A percentile compares a stretch with the other conserved stretches of the same genome.
Evolutionary conservation across 345 rosid species (phyloP).

Genomic region (Pelargonium nanum): DNA sequence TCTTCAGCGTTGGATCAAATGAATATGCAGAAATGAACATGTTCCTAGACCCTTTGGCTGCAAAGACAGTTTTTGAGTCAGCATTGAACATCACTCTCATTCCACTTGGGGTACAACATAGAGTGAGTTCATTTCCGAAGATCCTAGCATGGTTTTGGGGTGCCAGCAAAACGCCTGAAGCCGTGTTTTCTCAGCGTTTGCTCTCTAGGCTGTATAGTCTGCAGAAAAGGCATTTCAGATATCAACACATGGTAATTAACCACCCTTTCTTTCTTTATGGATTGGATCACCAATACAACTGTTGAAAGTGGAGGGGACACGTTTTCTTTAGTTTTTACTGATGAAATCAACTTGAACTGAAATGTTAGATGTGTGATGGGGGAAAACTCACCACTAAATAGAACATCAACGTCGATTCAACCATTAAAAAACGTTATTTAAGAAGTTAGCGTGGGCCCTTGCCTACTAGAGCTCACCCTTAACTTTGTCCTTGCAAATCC

Average conservation of each 20-base stretch:
- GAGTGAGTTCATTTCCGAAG: slow-evolving; percentile 27
- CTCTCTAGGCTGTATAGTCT: slow-evolving; percentile 33
- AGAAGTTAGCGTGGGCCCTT: too few species aligned
- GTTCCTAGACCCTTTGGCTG: slow-evolving; percentile 70
- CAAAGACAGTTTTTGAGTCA: slow-evolving; percentile 52
- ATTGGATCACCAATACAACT: neutral
- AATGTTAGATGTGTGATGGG: neutral
- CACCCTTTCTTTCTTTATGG: neutral
- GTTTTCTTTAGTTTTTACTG: too few species aligned
- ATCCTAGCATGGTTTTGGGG: slow-evolving; percentile 21
- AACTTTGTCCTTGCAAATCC: too few species aligned
- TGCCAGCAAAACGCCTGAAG: slow-evolving; percentile 40
- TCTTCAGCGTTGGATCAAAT: slow-evolving; percentile 35
- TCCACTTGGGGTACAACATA: slow-evolving; percentile 46
- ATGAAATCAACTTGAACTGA: neutral
- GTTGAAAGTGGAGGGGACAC: neutral
- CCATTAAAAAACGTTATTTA: too few species aligned
- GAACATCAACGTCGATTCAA: too few species aligned
- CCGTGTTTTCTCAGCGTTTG: slow-evolving; percentile 30
- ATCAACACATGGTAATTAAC: slow-evolving; percentile 40
- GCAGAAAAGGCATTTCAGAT: slow-evolving; percentile 40
- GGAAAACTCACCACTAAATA: too few species aligned
- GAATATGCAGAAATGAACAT: slow-evolving; percentile 58
- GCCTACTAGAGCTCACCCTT: neutral
- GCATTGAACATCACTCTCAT: slow-evolving; percentile 50